Evolutionary conservation across 2,329 filamentous ascomycete genomes (phyloP), one percentile per base, ranked within the genome.

Genomic region (Sodiomyces alkalinus): DNA sequence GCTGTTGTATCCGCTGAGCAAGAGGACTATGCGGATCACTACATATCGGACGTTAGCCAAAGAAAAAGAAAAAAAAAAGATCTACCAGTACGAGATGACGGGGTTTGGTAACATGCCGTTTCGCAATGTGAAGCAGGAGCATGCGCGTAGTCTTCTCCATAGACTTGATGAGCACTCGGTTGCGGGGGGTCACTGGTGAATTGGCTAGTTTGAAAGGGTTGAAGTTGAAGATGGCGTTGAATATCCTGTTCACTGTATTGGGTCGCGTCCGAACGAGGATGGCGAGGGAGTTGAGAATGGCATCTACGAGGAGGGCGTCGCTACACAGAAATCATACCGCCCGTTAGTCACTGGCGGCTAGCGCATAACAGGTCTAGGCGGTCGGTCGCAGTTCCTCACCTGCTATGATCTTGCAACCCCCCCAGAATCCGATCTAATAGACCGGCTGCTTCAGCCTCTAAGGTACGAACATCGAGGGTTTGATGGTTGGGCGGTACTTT

Each of bases 101-200:
- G n/a, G n/a, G n/a, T n/a, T n/a, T n/a, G n/a, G n/a, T n/a, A n/a
- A n/a, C n/a, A n/a, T n/a, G n/a, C 77, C 74, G 69, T 56, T 87
- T 87, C 40, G 79, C 62, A 29, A 93, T 60, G 52, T 94, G 86
- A 29, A 86, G 68, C 21, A 96, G 63, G 26, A 98, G 58, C 40
- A 85, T 74, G 42, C 85, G 72, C 3, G 80, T 80, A 15, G 90
- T 98, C 47, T 92, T 83, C 51, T 94, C 87, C 74, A 98, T 90
- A 5, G 87, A 96, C 52, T 77, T 83, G 35, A 92, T 68, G 42
- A 87, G 72, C 34, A 98, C 78, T 41, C 79, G 83, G 27, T 71
- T 68, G 46, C 75, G 82, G 3, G 82, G 68, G 1, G 80, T 87
- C 60, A 92, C 69, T 4, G 79, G 75, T 2, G 73, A 71, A 42